Conservation (phyloP, 352 stramenopile species). For the Globisporangium acanthophoron region DNA sequence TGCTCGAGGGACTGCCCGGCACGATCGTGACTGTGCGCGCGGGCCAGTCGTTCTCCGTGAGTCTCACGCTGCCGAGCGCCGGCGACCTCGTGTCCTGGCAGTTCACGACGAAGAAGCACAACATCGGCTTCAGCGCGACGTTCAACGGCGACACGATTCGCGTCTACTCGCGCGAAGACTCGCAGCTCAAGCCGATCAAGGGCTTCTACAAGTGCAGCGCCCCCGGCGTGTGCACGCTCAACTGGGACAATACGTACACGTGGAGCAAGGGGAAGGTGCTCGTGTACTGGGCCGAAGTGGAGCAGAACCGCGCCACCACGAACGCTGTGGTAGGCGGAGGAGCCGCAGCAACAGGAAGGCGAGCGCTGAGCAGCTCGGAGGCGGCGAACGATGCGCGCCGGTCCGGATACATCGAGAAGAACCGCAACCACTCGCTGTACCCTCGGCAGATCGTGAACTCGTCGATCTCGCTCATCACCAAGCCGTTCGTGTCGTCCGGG, state of each 20-base stretch:
- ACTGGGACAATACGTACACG: conserved; percentile 83
- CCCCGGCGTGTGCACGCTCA: conserved; percentile 55
- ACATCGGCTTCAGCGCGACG: conserved; percentile 74
- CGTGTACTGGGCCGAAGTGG: conserved; percentile 72
- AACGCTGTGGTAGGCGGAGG: not conserved
- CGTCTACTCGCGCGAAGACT: conserved; percentile 64
- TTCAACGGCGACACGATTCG: conserved; percentile 56
- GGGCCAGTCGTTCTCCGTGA: conserved; percentile 68
- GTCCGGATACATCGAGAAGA: conserved; percentile 66
- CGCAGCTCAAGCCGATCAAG: conserved; percentile 53
- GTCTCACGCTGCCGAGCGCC: conserved; percentile 27
- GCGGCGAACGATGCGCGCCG: conserved; percentile 23
- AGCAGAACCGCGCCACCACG: conserved; percentile 15
- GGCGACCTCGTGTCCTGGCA: conserved; percentile 61
- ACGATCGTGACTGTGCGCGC: conserved; percentile 62
- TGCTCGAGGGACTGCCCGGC: conserved; percentile 47
- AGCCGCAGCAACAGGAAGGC: too few relatives aligned
- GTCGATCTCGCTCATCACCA: conserved; percentile 70
- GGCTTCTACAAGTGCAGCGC: conserved; percentile 46
- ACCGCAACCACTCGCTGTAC: conserved; percentile 48
- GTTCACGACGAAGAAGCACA: conserved; percentile 77
- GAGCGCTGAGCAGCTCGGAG: too few relatives aligned
- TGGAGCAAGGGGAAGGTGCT: conserved; percentile 75
- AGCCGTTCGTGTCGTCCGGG: conserved; percentile 38
- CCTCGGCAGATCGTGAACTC: conserved; percentile 61